Evolutionary conservation across 176 grass and related monocot genomes (phyloP).

Genomic region (Paspalum vaginatum): DNA sequence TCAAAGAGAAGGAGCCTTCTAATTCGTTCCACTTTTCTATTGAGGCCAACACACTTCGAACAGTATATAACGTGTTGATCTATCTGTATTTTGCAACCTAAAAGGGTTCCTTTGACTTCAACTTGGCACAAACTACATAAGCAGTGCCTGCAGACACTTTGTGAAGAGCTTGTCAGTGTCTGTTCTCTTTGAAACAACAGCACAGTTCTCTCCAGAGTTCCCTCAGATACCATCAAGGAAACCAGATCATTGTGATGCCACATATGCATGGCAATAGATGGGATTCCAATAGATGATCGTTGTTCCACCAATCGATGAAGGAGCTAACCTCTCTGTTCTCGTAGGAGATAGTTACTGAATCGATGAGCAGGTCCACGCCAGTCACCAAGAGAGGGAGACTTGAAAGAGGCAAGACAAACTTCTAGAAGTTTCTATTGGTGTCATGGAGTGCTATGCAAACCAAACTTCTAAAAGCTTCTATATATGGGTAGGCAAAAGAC

Average conservation of each 20-base stretch:
- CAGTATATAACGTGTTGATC: constrained; percentile 56
- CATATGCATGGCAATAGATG: constrained; percentile 74
- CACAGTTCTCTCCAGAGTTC: constrained; percentile 78
- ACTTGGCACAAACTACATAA: constrained; percentile 57
- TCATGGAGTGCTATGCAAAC: too few species aligned
- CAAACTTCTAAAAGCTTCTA: too few species aligned
- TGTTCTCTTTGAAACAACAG: constrained; percentile 78
- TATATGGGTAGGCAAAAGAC: too few species aligned
- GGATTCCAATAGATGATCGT: constrained; percentile 67
- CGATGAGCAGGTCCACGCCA: constrained; percentile 84
- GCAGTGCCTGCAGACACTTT: constrained; percentile 51
- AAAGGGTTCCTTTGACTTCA: constrained; percentile 74
- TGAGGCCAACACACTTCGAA: constrained; percentile 60
- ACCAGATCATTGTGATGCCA: constrained; percentile 88
- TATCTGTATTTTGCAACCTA: constrained; percentile 68
- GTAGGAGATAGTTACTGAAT: constrained; percentile 68
- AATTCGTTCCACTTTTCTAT: constrained; percentile 80
- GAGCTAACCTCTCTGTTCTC: constrained; percentile 43
- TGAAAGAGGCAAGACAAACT: too few species aligned
- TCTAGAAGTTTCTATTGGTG: too few species aligned
- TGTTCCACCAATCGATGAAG: constrained; percentile 37
- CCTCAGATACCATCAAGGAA: constrained; percentile 76
- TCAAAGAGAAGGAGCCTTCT: constrained; percentile 82
- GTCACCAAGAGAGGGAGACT: too few species aligned
- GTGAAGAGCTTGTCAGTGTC: constrained; percentile 82